Percentiles rank a stretch among this genome's conserved stretches.
These are phyloP conservation scores for Xylaria sp. DNA, from an alignment of 2,329 filamentous ascomycete genomes.

Conservation along the genomic window DNA sequence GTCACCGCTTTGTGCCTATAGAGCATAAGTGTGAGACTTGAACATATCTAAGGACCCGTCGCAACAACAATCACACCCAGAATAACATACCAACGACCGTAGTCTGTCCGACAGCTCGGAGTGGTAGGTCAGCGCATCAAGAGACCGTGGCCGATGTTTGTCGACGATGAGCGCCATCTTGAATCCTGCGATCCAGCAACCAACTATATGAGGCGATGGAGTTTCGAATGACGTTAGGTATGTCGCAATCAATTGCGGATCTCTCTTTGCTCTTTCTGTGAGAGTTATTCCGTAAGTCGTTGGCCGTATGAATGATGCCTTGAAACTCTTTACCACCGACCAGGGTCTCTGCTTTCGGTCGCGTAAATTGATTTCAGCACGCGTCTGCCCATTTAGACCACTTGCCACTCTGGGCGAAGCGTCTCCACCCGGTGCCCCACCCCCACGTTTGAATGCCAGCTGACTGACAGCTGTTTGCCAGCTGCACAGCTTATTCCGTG, in stretches of 20 bases:
- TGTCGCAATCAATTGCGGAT: neutral
- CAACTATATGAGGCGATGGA: neutral
- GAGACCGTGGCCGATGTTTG: conserved; percentile 66
- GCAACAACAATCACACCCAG: neutral
- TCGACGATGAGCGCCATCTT: conserved; percentile 65
- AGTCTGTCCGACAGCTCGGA: conserved; percentile 80
- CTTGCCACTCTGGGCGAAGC: neutral
- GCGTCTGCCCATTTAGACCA: conserved; percentile 21
- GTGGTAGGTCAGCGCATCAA: conserved; percentile 81
- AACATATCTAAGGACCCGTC: neutral
- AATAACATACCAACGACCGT: conserved; percentile 65
- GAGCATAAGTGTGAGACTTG: conserved; percentile 7
- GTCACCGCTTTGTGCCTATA: conserved; percentile 87
- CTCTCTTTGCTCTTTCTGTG: neutral
- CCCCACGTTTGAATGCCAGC: neutral
- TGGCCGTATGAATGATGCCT: neutral
- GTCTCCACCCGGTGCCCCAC: neutral
- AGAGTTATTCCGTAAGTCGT: too few relatives aligned
- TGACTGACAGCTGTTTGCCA: neutral
- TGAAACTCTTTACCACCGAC: neutral
- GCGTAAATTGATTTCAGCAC: conserved; percentile 31
- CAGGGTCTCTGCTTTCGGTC: conserved; percentile 11
- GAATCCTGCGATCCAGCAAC: neutral
- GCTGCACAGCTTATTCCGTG: neutral
- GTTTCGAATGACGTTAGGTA: too few relatives aligned